A percentile compares a stretch with the other conserved stretches of the same genome.
phyloP scores from a whole-genome alignment of 305 asterid species.

The Fraxinus platypoda region DNA sequence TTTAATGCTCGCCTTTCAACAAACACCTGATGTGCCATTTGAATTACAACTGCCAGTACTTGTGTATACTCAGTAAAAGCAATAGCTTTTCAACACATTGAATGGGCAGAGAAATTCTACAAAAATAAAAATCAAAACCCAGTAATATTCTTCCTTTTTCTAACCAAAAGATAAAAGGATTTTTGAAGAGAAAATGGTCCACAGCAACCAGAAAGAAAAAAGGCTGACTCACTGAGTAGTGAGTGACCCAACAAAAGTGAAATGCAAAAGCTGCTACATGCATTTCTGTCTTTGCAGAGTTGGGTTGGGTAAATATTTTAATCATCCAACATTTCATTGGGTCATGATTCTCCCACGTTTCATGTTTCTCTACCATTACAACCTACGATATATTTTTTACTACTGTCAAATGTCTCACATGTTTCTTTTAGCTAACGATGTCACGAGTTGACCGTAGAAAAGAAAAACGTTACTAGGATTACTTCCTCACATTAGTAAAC shows the following conservation, averaged over 20 bases:
- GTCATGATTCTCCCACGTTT: slow-evolving; percentile 8
- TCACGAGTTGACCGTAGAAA: background rate
- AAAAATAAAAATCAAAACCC: background rate
- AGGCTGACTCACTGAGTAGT: background rate
- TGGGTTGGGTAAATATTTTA: background rate
- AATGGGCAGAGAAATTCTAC: background rate
- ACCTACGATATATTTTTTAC: background rate
- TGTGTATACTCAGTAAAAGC: background rate
- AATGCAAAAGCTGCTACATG: background rate
- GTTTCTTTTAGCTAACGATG: background rate
- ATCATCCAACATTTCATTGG: slow-evolving; percentile 1
- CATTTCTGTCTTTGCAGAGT: slow-evolving; percentile 9
- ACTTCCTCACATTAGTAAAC: background rate
- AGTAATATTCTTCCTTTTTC: background rate
- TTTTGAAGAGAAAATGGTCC: background rate
- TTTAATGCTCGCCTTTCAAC: slow-evolving; percentile 6
- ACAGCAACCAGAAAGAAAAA: background rate
- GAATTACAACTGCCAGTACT: slow-evolving; percentile 6
- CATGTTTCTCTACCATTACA: background rate
- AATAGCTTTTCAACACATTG: background rate
- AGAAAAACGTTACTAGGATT: background rate
- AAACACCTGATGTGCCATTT: slow-evolving; percentile 10
- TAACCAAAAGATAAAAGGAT: slow-evolving; percentile 2
- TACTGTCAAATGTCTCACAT: background rate
- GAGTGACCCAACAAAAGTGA: slow-evolving; percentile 9